A percentile compares a stretch with the other conserved stretches of the same genome.
These are phyloP conservation scores for Saccharomycopsis capsularis DNA, from an alignment of 805 yeast genomes.

Conservation along the genomic window DNA sequence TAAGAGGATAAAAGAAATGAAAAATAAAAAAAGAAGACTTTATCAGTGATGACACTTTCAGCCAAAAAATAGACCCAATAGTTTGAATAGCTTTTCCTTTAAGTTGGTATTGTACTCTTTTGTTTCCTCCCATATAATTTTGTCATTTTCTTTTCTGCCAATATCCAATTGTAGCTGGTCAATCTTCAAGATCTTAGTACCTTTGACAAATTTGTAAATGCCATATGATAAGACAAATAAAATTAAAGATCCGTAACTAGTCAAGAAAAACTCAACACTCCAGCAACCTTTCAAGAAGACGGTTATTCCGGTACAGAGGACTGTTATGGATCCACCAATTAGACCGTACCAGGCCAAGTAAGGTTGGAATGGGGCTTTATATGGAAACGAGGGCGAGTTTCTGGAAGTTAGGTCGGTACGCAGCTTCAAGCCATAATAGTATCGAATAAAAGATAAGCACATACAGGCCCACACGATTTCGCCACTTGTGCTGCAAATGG, in stretches of 20 bases:
- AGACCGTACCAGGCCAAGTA: slow-evolving; percentile 58
- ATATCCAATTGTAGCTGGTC: slow-evolving; percentile 77
- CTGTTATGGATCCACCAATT: slow-evolving; percentile 43
- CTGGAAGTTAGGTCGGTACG: slow-evolving; percentile 51
- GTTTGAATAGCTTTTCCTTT: slow-evolving; percentile 24
- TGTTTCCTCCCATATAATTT: slow-evolving; percentile 77
- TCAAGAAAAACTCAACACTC: slow-evolving; percentile 54
- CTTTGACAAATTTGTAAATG: slow-evolving; percentile 50
- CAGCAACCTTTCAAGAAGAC: slow-evolving; percentile 52
- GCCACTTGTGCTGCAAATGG: slow-evolving; percentile 56
- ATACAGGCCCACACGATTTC: slow-evolving; percentile 63
- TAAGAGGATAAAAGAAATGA: not conserved
- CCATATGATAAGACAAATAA: slow-evolving; percentile 44
- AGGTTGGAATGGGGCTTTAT: slow-evolving; percentile 64
- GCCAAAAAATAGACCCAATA: slow-evolving; percentile 7
- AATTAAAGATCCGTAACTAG: slow-evolving; percentile 57
- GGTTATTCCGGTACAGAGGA: slow-evolving; percentile 54
- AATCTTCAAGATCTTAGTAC: slow-evolving; percentile 58
- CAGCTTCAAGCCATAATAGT: slow-evolving; percentile 45
- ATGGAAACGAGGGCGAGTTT: slow-evolving; percentile 48
- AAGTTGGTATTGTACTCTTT: slow-evolving; percentile 32
- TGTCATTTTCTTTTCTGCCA: slow-evolving; percentile 78
- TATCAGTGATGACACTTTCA: not conserved
- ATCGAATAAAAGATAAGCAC: slow-evolving; percentile 49
- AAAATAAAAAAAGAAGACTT: not conserved